phyloP scores from a whole-genome alignment of 2,329 filamentous ascomycete genomes.

The Aspergillus pseudoviridinutans region DNA sequence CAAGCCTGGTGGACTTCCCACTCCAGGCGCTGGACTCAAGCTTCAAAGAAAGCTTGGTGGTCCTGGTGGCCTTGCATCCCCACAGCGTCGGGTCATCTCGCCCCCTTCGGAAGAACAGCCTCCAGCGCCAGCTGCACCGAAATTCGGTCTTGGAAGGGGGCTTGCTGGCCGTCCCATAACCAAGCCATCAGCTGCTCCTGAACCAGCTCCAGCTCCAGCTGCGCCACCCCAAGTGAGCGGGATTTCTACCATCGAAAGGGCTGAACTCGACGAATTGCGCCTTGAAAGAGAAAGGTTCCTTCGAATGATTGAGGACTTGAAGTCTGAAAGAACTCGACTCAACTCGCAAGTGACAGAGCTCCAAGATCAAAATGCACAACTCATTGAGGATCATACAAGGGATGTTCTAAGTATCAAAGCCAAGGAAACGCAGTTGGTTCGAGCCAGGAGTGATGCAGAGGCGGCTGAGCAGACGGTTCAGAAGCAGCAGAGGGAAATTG shows the following conservation, averaged over 20 bases:
- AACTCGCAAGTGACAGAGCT: conserved; percentile 87
- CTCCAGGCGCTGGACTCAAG: conserved; percentile 42
- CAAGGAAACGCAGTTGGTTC: conserved; percentile 94
- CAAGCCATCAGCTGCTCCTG: conserved; percentile 56
- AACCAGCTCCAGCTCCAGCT: conserved; percentile 47
- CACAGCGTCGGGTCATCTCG: conserved; percentile 42
- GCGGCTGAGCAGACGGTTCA: conserved; percentile 82
- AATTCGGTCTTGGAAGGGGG: conserved; percentile 66
- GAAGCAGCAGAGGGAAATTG: conserved; percentile 79
- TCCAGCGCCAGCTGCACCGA: conserved; percentile 42
- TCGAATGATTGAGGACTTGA: conserved; percentile 72
- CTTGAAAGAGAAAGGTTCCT: conserved; percentile 74
- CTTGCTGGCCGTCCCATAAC: conserved; percentile 81
- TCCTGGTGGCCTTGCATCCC: conserved; percentile 39
- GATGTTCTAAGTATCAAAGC: conserved; percentile 96
- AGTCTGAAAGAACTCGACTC: conserved; percentile 75
- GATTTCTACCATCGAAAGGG: conserved; percentile 73
- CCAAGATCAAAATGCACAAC: conserved; percentile 91
- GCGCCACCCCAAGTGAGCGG: conserved; percentile 59
- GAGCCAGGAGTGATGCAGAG: conserved; percentile 85
- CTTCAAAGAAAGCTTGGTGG: conserved; percentile 42
- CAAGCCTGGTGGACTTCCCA: conserved; percentile 39
- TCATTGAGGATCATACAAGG: conserved; percentile 95
- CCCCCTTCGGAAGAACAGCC: conserved; percentile 44
- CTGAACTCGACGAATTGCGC: conserved; percentile 87